phyloP scores from a whole-genome alignment of 805 yeast genomes.

The Naumovozyma dairenensis region DNA sequence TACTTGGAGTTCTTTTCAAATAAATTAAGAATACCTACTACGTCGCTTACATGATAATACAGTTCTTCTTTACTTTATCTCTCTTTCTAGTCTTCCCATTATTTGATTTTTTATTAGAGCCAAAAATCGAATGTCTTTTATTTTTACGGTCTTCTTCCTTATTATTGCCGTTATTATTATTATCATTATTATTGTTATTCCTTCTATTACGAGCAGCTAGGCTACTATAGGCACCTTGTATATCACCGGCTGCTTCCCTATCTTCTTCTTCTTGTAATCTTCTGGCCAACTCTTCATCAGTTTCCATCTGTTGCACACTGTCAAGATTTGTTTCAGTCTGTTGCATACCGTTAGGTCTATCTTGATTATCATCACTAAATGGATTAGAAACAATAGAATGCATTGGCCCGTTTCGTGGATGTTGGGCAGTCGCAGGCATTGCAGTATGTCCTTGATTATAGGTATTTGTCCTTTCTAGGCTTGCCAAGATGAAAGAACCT shows the following conservation, averaged over 20 bases:
- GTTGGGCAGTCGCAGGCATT: slow-evolving; percentile 2
- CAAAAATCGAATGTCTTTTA: not conserved
- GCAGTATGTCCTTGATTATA: slow-evolving; percentile 1
- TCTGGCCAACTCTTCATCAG: slow-evolving; percentile 37
- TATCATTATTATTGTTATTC: slow-evolving; percentile 5
- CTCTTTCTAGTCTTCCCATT: too few relatives aligned
- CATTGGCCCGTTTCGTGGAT: slow-evolving; percentile 1
- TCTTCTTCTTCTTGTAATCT: slow-evolving; percentile 50
- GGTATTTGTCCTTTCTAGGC: slow-evolving; percentile 9
- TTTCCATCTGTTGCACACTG: slow-evolving; percentile 14
- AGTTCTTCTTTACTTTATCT: slow-evolving; percentile 2
- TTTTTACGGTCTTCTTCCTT: too few relatives aligned
- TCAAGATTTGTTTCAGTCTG: slow-evolving; percentile 2
- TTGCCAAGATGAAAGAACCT: slow-evolving; percentile 50
- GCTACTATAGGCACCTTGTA: slow-evolving; percentile 31
- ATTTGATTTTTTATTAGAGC: too few relatives aligned
- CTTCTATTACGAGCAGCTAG: slow-evolving; percentile 3
- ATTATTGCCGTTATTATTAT: slow-evolving; percentile 5
- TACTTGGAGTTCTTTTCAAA: too few relatives aligned
- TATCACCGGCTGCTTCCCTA: slow-evolving; percentile 35
- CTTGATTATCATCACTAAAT: slow-evolving; percentile 12
- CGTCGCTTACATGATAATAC: slow-evolving; percentile 14
- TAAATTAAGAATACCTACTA: too few relatives aligned
- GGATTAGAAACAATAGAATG: slow-evolving; percentile 13
- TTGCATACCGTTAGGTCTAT: slow-evolving; percentile 3